Evolutionary conservation across 176 grass and related monocot species (phyloP).

Genomic region (Coix lacrymajobi): DNA sequence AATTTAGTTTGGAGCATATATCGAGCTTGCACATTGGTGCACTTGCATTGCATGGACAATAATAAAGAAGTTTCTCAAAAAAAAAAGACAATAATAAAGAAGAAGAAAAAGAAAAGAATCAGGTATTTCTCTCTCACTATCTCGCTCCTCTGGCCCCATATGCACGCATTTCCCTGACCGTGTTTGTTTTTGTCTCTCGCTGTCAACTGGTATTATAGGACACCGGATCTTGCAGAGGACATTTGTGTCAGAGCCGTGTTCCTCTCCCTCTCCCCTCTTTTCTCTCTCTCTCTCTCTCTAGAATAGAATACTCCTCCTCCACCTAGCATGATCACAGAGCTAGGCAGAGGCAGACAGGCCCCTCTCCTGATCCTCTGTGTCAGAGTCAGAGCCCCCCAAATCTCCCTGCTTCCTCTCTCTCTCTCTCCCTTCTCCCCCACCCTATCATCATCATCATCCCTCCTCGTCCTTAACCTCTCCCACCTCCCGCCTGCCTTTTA

Average conservation of each 20-base stretch:
- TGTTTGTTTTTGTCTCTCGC: constrained; percentile 39
- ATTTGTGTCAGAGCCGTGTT: constrained; percentile 76
- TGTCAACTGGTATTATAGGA: constrained; percentile 63
- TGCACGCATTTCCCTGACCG: neutral
- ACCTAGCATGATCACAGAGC: neutral
- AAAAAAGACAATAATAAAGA: no score
- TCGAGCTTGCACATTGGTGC: neutral
- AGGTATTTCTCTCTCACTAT: neutral
- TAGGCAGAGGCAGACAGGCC: neutral
- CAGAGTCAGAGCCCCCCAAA: constrained; percentile 61
- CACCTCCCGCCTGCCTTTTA: neutral
- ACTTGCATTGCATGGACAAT: neutral
- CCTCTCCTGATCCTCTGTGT: constrained; percentile 41
- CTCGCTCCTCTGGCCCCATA: neutral
- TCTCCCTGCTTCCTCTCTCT: neutral
- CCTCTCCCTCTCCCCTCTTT: constrained; percentile 1
- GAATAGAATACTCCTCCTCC: neutral
- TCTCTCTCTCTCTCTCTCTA: constrained; percentile 37
- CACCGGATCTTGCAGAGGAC: constrained; percentile 48
- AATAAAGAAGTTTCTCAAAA: neutral
- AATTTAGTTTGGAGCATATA: no score
- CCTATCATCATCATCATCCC: neutral
- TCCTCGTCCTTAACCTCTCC: neutral
- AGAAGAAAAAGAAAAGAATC: neutral
- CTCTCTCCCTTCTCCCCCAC: neutral